These are phyloP conservation scores for Raphanus hybrid DNA, from an alignment of 441 rosid species.

Conservation along the genomic window DNA sequence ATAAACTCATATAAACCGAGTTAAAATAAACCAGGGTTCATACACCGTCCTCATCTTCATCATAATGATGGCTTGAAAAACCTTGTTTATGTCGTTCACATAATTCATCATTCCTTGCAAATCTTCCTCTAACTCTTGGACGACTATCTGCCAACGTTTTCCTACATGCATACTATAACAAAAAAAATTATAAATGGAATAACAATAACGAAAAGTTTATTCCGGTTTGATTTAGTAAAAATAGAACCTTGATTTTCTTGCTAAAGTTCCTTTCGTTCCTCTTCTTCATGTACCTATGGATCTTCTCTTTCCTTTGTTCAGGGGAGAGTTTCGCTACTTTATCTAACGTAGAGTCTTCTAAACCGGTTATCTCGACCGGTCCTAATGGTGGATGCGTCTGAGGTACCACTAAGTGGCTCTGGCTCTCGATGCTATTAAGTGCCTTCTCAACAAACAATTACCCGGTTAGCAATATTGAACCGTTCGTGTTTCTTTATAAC, in stretches of 20 bases:
- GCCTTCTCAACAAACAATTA: conserved; percentile 40
- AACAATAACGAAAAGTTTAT: conserved; percentile 7
- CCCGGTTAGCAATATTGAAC: conserved; percentile 11
- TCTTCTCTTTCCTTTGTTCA: conserved; percentile 88
- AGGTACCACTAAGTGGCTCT: conserved; percentile 35
- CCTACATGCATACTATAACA: conserved; percentile 79
- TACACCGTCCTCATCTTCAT: conserved; percentile 59
- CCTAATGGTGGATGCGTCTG: conserved; percentile 50
- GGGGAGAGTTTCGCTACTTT: conserved; percentile 76
- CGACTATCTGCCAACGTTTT: conserved; percentile 88
- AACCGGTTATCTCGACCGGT: conserved; percentile 62
- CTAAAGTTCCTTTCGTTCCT: conserved; percentile 87
- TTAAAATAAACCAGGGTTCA: not conserved
- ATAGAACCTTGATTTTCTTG: conserved; percentile 86
- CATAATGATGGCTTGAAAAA: conserved; percentile 60
- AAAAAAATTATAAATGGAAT: not conserved
- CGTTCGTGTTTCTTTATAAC: not conserved
- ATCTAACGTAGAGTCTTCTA: conserved; percentile 72
- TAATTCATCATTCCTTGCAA: conserved; percentile 82
- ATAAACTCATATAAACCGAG: not conserved
- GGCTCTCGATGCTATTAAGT: conserved; percentile 51
- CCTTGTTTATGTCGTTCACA: conserved; percentile 50
- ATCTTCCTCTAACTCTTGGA: conserved; percentile 84
- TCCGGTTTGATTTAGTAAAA: conserved; percentile 9
- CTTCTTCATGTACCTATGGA: conserved; percentile 87